Percentiles rank a stretch among this genome's conserved stretches.
These are phyloP conservation scores for Cladophialophora immunda DNA, from an alignment of 2,329 filamentous ascomycete genomes.

Conservation along the genomic window DNA sequence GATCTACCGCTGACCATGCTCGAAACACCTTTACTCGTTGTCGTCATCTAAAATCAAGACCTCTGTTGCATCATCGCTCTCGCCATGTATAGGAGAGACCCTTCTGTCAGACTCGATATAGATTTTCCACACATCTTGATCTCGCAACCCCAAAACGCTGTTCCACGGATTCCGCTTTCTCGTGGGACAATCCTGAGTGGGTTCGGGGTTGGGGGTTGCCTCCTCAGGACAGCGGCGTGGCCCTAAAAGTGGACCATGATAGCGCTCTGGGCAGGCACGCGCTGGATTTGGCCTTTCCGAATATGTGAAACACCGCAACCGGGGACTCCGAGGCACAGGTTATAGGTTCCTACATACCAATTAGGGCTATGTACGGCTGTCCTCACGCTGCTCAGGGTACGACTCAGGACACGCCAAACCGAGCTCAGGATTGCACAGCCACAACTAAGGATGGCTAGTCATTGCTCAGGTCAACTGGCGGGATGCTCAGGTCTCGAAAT, in stretches of 20 bases:
- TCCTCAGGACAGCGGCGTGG: not conserved
- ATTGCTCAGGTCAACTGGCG: slow-evolving; percentile 2
- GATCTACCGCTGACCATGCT: not conserved
- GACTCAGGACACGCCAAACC: not conserved
- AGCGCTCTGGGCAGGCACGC: not conserved
- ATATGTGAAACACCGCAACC: slow-evolving; percentile 10
- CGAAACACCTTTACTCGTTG: not conserved
- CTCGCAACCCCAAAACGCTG: not conserved
- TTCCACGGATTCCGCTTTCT: not conserved
- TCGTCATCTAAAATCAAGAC: not conserved
- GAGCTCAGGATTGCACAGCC: slow-evolving; percentile 6
- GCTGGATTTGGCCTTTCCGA: slow-evolving; percentile 4
- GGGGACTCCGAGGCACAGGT: not conserved
- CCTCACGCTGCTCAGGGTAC: slow-evolving; percentile 11
- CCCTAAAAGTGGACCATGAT: not conserved
- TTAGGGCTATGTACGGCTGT: not conserved
- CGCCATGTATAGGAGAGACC: slow-evolving; percentile 6
- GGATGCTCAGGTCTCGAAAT: slow-evolving; percentile 2
- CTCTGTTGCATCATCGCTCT: slow-evolving; percentile 5
- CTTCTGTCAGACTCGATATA: slow-evolving; percentile 5
- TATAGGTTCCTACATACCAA: slow-evolving; percentile 3
- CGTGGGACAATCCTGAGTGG: not conserved
- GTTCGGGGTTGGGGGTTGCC: not conserved
- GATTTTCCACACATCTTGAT: slow-evolving; percentile 5
- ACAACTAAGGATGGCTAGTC: slow-evolving; percentile 1